A percentile compares a stretch with the other conserved stretches of the same genome.
These are phyloP conservation scores for Annulohypoxylon stygium DNA, from an alignment of 495 filamentous ascomycete genomes.

Conservation along the genomic window DNA sequence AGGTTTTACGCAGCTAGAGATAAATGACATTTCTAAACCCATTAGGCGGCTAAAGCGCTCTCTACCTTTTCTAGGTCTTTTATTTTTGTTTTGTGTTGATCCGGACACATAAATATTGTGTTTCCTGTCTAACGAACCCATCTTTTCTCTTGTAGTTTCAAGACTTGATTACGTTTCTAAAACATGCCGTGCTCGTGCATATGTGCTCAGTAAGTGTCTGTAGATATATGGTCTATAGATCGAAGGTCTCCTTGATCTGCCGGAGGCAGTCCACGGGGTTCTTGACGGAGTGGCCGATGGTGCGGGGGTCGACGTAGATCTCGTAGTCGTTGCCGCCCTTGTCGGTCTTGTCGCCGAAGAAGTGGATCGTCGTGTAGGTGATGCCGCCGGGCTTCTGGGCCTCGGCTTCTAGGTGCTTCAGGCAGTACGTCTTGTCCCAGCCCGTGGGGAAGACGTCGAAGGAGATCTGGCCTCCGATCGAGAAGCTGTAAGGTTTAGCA, in stretches of 20 bases:
- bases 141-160: neutral
- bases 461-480: slow-evolving; percentile 95
- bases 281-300: slow-evolving; percentile 84
- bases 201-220: neutral
- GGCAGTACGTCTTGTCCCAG: slow-evolving; percentile 99
- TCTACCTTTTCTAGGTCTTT: slow-evolving; percentile 5
- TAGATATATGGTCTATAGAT: slow-evolving; percentile 61
- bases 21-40: slow-evolving; percentile 17
- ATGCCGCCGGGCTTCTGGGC: slow-evolving; percentile 75
- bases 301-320: slow-evolving; percentile 85
- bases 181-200: neutral
- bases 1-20: slow-evolving; percentile 2
- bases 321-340: slow-evolving; percentile 95
- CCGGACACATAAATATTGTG: neutral
- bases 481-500: slow-evolving; percentile 68
- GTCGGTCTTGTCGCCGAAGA: slow-evolving; percentile 96
- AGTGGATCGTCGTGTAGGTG: slow-evolving; percentile 89
- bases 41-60: slow-evolving; percentile 7
- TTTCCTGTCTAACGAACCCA: neutral
- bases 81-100: slow-evolving; percentile 20
- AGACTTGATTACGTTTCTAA: neutral
- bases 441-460: slow-evolving; percentile 98
- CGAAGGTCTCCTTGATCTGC: slow-evolving; percentile 83
- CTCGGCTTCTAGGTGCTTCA: slow-evolving; percentile 87
- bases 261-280: slow-evolving; percentile 83